A percentile compares a stretch with the other conserved stretches of the same genome.
These are phyloP conservation scores for Lenzites betulinus DNA, from an alignment of 768 basidiomycete genomes.

Conservation along the genomic window DNA sequence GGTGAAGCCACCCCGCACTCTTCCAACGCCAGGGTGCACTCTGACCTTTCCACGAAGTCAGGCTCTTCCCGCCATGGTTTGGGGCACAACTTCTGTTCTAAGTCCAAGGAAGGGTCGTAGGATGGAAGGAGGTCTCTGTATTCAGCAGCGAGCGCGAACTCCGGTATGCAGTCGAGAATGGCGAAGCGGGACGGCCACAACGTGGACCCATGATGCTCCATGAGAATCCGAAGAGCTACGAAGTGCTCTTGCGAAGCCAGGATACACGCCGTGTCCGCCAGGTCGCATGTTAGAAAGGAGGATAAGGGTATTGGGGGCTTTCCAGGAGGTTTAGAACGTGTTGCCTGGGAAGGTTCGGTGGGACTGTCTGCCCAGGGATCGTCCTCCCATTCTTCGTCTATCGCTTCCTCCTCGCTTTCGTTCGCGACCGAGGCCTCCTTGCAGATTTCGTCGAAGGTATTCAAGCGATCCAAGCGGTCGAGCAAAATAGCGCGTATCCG, in stretches of 20 bases:
- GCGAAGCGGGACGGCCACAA: conserved; percentile 72
- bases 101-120: conserved; percentile 49
- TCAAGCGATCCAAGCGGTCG: conserved; percentile 65
- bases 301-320: conserved; percentile 56
- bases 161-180: conserved; percentile 75
- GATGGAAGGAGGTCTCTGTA: conserved; percentile 66
- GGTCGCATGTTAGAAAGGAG: conserved; percentile 60
- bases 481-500: conserved; percentile 69
- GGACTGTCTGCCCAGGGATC: conserved; percentile 72
- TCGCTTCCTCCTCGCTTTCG: conserved; percentile 18
- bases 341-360: conserved; percentile 29
- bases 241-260: conserved; percentile 68
- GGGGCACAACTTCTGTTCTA: conserved; percentile 39
- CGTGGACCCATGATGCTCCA: conserved; percentile 52
- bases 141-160: conserved; percentile 63
- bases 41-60: conserved; percentile 61
- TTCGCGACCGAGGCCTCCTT: conserved; percentile 38
- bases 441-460: conserved; percentile 69
- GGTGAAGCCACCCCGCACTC: conserved; percentile 27
- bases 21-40: conserved; percentile 45
- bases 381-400: conserved; percentile 68
- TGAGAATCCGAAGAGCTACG: conserved; percentile 56
- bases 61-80: conserved; percentile 51
- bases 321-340: conserved; percentile 14
- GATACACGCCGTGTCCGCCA: conserved; percentile 59